Evolutionary conservation across 2,329 filamentous ascomycete genomes (phyloP).

Genomic region (Clarireedia hainanense): DNA sequence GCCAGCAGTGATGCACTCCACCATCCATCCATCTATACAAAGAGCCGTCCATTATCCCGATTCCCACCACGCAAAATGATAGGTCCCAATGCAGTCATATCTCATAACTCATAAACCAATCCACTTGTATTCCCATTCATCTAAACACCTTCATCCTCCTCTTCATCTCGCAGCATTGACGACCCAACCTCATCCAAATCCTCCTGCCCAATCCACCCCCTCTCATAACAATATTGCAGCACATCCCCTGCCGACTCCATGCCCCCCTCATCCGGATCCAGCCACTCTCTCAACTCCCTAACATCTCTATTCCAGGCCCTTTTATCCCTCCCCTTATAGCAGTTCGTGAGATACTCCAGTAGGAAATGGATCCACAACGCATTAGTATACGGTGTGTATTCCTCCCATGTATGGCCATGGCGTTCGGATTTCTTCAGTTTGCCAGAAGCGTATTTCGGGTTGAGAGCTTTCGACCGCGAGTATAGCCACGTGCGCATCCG

Average conservation of each 20-base stretch:
- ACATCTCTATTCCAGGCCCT: background rate
- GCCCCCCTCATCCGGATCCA: slow-evolving; percentile 34
- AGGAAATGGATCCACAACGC: slow-evolving; percentile 53
- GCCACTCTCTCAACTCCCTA: slow-evolving; percentile 39
- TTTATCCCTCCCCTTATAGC: background rate
- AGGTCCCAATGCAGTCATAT: background rate
- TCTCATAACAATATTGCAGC: slow-evolving; percentile 14
- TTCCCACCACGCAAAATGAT: too few species aligned
- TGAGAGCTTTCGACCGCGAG: slow-evolving; percentile 12
- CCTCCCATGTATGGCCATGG: slow-evolving; percentile 38
- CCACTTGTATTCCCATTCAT: background rate
- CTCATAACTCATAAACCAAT: background rate
- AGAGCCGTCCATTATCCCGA: background rate
- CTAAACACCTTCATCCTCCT: background rate
- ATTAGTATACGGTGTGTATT: slow-evolving; percentile 53
- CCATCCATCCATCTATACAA: background rate
- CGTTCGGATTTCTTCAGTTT: background rate
- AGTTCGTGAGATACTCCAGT: background rate
- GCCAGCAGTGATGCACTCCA: background rate
- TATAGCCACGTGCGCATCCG: slow-evolving; percentile 30
- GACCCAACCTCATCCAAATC: slow-evolving; percentile 9
- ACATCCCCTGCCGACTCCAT: slow-evolving; percentile 18
- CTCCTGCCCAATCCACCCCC: slow-evolving; percentile 19
- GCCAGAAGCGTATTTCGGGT: slow-evolving; percentile 9
- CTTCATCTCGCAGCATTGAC: background rate